Base-by-base conservation (phyloP, 2,329 filamentous ascomycete species). In the Diaporthe destruens region DNA sequence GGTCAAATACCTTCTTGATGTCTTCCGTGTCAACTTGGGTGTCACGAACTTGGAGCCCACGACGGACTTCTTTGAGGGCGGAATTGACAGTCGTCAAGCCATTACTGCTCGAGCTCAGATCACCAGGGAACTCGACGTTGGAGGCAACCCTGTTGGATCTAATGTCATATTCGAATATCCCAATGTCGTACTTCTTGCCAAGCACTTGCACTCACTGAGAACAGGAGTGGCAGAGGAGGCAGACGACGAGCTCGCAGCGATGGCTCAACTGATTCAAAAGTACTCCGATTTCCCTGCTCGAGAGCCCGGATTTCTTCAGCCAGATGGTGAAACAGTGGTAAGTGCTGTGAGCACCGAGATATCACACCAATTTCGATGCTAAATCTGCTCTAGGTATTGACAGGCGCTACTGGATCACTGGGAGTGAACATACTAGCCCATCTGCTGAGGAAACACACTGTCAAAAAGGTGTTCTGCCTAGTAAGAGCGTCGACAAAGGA, bases 321-420 rank as follows among this genome's bases (percentile, higher is more conserved):
- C 81, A 0, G 78, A 79, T 0, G 77, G 79, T 25, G 79, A 82
- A 42, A 75, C 79, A 18, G 78, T 82, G 36, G 79, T 81, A 73
- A 77, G 80, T 79, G 11, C 9, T 6, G 8, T 20, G 9, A 16
- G 14, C 2, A 9, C 42, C 39, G n/a, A 51, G 7, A 51, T 12
- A 5, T 11, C 32, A 25, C 6, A 44, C 18, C 9, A 16, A 16
- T 8, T n/a, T 57, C 12, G 16, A n/a, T 44, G 61, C 61, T 65
- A 20, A 71, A 18, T 9, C 18, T 20, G 14, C 6, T 39, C 34
- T 55, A 83, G 79, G 75, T 91, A 16, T 79, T 92, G 11, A 92
- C 90, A 1, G 90, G 90, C 11, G 86, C 86, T 0, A 92, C 90
- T 0, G 90, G 90, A 1, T 88, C 88, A 6, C 81, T 92, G 0